These are phyloP conservation scores for Ceratocystis cubensis DNA, from an alignment of 2,329 filamentous ascomycete genomes.

Conservation along the genomic window DNA sequence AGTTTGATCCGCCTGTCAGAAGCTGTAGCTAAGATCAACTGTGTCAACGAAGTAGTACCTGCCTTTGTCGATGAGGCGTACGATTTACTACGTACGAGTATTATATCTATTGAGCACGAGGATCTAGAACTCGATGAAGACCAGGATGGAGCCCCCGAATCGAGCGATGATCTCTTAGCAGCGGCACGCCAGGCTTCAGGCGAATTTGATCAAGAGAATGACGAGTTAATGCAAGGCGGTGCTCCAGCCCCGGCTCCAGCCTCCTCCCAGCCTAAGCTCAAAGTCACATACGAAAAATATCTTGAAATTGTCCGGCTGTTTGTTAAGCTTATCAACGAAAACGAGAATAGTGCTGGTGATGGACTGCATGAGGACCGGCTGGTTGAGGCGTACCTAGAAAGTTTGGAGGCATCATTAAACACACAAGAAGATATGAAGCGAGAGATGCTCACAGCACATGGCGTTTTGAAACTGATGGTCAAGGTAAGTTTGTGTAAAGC, in stretches of 20 bases:
- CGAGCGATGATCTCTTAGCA: constrained; percentile 26
- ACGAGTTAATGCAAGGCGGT: constrained; percentile 24
- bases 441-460: constrained; percentile 60
- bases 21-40: constrained; percentile 97
- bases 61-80: constrained; percentile 86
- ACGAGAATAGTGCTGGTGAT: constrained; percentile 62
- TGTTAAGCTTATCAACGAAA: constrained; percentile 69
- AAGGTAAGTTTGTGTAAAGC: constrained; percentile 52
- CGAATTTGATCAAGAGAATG: constrained; percentile 30
- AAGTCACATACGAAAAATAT: constrained; percentile 93
- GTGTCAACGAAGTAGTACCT: constrained; percentile 75
- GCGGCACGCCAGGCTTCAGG: constrained; percentile 40
- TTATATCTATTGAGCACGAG: constrained; percentile 95
- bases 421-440: constrained; percentile 68
- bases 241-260: constrained; percentile 31
- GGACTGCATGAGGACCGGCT: constrained; percentile 76
- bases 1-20: constrained; percentile 91
- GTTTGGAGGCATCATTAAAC: constrained; percentile 71
- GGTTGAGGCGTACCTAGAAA: constrained; percentile 81
- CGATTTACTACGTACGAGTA: constrained; percentile 81
- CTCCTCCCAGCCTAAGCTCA: constrained; percentile 53
- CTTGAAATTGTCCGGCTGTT: constrained; percentile 79
- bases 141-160: constrained; percentile 43
- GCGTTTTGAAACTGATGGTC: constrained; percentile 91
- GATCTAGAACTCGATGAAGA: constrained; percentile 79